These are phyloP conservation scores for Kalaharituber pfeilii DNA, from an alignment of 2,329 filamentous ascomycete genomes.

Conservation along the genomic window DNA sequence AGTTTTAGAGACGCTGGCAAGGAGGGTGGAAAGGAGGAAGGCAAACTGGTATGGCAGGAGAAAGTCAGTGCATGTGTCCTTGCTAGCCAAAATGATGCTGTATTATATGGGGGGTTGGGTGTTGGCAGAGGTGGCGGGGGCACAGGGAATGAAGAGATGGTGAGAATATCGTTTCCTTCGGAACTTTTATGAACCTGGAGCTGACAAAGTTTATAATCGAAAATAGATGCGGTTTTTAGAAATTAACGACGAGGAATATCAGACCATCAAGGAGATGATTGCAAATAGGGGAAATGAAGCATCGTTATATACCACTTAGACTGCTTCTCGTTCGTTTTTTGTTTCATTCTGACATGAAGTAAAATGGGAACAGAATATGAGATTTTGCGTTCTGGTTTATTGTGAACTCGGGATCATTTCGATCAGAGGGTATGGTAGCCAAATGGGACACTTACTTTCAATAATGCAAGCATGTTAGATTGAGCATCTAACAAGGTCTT, in stretches of 20 bases:
- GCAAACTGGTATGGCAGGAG: constrained; percentile 78
- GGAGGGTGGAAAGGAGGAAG: constrained; percentile 33
- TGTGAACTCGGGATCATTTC: no score
- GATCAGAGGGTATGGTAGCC: no score
- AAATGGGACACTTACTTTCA: no score
- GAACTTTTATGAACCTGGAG: constrained; percentile 26
- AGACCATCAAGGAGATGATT: constrained; percentile 42
- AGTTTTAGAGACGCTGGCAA: constrained; percentile 29
- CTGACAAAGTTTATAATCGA: constrained; percentile 3
- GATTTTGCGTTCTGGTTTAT: no score
- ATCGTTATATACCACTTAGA: background rate
- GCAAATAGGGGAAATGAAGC: background rate
- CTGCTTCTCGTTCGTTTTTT: no score
- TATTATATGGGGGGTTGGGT: constrained; percentile 52
- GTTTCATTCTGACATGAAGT: no score
- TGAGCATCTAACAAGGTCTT: no score
- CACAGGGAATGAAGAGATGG: background rate
- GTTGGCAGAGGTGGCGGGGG: constrained; percentile 42
- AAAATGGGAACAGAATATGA: no score
- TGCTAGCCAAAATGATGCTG: constrained; percentile 58
- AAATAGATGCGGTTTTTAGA: constrained; percentile 47
- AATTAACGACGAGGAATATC: constrained; percentile 43
- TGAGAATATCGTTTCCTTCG: constrained; percentile 35
- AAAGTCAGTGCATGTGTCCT: constrained; percentile 65
- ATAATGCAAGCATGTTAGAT: no score